phyloP scores from a whole-genome alignment of 2,329 filamentous ascomycete species.

The Thielaviopsis punctulata region DNA sequence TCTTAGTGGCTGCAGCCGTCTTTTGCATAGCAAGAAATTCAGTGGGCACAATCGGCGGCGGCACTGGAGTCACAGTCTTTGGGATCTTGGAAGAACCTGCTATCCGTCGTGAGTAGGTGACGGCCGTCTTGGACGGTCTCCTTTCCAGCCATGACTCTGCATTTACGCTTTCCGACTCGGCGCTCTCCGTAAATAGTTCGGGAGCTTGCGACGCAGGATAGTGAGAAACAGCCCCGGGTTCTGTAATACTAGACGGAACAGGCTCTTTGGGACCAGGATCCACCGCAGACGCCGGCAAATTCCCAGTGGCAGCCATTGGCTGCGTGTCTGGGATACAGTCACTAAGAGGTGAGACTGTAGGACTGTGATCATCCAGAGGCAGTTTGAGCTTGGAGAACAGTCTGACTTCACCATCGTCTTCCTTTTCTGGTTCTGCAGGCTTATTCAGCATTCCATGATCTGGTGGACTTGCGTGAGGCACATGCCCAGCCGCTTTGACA shows the following conservation, averaged over 20 bases:
- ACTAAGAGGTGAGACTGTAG: constrained; percentile 8
- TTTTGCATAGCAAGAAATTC: neutral
- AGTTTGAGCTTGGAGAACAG: constrained; percentile 5
- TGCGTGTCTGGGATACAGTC: constrained; percentile 8
- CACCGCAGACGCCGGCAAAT: neutral
- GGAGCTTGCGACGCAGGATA: neutral
- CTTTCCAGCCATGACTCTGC: neutral
- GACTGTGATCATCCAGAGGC: constrained; percentile 3
- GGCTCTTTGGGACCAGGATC: neutral
- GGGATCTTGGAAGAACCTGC: neutral
- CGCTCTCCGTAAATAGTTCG: neutral
- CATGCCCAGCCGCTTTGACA: neutral
- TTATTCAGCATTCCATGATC: neutral
- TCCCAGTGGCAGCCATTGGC: neutral
- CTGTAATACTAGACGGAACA: constrained; percentile 3
- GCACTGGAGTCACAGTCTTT: neutral
- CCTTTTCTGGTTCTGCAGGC: neutral
- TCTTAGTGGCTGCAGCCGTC: neutral
- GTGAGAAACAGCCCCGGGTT: neutral
- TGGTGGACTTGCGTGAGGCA: neutral
- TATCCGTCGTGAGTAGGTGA: neutral
- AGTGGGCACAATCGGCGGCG: neutral
- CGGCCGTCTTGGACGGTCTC: neutral
- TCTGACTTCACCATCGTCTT: neutral
- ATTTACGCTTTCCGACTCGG: neutral